Evolutionary conservation across 768 basidiomycete species (phyloP), one percentile per base, ranked within the genome.

Genomic region (Pulveroboletus sp.): DNA sequence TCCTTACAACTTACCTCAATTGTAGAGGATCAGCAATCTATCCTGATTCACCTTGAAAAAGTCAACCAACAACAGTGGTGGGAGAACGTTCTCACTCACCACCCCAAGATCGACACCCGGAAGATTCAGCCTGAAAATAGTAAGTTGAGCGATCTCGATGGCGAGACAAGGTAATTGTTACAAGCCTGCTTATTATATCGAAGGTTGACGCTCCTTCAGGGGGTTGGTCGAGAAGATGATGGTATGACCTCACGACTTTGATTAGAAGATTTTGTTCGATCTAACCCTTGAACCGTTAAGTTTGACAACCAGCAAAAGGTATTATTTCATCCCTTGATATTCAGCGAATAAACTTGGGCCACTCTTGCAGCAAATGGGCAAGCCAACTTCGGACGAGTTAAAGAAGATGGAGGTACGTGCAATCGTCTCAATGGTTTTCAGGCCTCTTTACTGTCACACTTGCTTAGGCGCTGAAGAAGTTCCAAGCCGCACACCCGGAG

Each of bases 221-320:
- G 93, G 89, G 2, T 89, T 99, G 89, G 96, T 99, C 4, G 96
- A 99, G 71, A 99, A 99, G 76, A 99, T 99, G 96, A 98, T 99
- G 95, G 95, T 95, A 72, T 59, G 86, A 47, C 57, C 10, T 40
- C 93, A 72, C 59, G 86, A 43, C 54, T 10, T 43, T 16, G 10
- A 14, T 22, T 42, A 34, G 19, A 42, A 34, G 7, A 13, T 45
- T 17, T 12, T 39, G 9, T 30, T 19, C 35, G 31, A 31, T 51
- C 59, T 54, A 36, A 66, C 29, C 4, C 11, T 43, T 19, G 27
- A 39, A 35, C 43, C n/a, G 32, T 59, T 46, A 56, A 76, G 73
- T 76, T 75, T 41, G 72, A 73, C 53, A 74, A 73, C 46, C 74
- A 75, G 45, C 70, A 68, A 50, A 73, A 71, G 65, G 73, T 74